A percentile compares a stretch with the other conserved stretches of the same genome.
Evolutionary conservation across 2,329 filamentous ascomycete genomes (phyloP).

Genomic region (Cylindrodendrum hubeiense): DNA sequence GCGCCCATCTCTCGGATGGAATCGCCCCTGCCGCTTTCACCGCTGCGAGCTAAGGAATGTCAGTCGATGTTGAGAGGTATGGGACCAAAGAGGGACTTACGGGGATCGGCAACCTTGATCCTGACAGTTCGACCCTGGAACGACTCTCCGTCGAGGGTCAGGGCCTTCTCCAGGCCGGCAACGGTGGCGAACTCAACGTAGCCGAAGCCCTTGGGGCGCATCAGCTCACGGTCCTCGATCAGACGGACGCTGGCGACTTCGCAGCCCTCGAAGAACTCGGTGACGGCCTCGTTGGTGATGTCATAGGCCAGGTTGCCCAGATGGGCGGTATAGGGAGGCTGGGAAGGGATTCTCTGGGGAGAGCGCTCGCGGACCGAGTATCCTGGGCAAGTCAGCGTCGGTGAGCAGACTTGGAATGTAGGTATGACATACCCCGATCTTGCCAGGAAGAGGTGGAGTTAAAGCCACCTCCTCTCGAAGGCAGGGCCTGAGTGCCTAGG

Average conservation of each 20-base stretch:
- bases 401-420: not conserved
- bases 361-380: constrained; percentile 78
- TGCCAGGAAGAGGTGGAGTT: constrained; percentile 55
- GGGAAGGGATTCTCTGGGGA: constrained; percentile 81
- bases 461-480: constrained; percentile 58
- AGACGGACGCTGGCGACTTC: constrained; percentile 92
- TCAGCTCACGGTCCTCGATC: constrained; percentile 94
- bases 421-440: constrained; percentile 56
- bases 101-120: constrained; percentile 96
- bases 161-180: constrained; percentile 91
- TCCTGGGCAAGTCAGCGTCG: constrained; percentile 53
- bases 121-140: constrained; percentile 92
- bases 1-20: constrained; percentile 82
- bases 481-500: constrained; percentile 69
- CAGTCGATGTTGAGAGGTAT: constrained; percentile 41
- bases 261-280: constrained; percentile 87
- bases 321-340: constrained; percentile 95
- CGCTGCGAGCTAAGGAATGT: constrained; percentile 80
- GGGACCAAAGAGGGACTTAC: constrained; percentile 68
- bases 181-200: constrained; percentile 94
- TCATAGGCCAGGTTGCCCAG: constrained; percentile 98
- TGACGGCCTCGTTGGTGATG: constrained; percentile 84
- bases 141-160: constrained; percentile 82
- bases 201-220: constrained; percentile 96
- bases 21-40: constrained; percentile 69